Base-by-base conservation (phyloP, 2,329 filamentous ascomycete species). In the Pezicula carpinea region DNA sequence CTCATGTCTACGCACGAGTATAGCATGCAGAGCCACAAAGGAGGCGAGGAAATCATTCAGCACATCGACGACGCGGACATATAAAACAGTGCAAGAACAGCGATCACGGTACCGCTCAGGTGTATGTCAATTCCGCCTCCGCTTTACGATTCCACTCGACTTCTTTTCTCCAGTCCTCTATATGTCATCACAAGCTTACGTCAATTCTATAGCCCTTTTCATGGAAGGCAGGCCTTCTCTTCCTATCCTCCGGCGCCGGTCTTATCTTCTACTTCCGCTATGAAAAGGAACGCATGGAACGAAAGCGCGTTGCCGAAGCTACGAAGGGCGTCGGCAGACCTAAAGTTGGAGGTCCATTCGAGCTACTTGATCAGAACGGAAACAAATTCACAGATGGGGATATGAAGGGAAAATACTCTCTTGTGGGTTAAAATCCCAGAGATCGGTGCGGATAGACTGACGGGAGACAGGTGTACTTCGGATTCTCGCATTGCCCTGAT, bases 401-500 rank as follows among this genome's bases (percentile, higher is more conserved):
- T 66, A 76, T 97, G 74, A 87, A 85, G 74, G 93, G 93, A 45
- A 88, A 87, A 67, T 93, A 96, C 71, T 79, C 80, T 46, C 68
- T 95, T 70, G 87, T 88, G 68, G 46, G 80, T 72, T 46, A 11
- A n/a, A 5, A 33, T 22, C 7, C 10, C 36, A 21, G 29, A 49
- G 14, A 14, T 6, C 3, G 18, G 22, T 21, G n/a, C 14, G n/a
- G 4, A 23, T 26, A 26, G 22, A 22, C 43, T 43, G 21, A 51
- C 32, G 6, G 41, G 17, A 21, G 26, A 50, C 55, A 93, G 89
- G 83, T 97, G 32, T 99, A 99, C 72, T 99, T 99, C 66, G 93
- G 93, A 61, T 99, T 99, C 77, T 92, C 89, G 7, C 91, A 96
- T 69, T 99, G 93, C 66, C 93, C 93, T 19, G 93, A 99, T 66